Evolutionary conservation across 192 early-diverging fungal species (phyloP).

Genomic region (Glomus cerebriforme): DNA sequence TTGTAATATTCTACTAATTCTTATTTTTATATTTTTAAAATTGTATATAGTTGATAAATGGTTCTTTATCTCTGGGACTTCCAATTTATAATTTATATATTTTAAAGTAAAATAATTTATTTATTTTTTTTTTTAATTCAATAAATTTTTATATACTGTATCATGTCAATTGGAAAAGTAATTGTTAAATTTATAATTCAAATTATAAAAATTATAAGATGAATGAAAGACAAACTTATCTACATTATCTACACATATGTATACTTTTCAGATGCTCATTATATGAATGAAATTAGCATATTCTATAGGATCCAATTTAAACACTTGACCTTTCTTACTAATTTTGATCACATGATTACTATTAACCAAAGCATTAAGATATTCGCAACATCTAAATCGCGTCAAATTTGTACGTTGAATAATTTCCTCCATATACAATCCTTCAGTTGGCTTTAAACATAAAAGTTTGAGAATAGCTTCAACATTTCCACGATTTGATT

Average conservation of each 20-base stretch:
- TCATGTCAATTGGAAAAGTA: no score
- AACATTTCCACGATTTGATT: conserved; percentile 21
- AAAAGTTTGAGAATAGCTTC: conserved; percentile 11
- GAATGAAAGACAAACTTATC: no score
- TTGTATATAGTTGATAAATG: conserved; percentile 83
- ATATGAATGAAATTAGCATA: not conserved
- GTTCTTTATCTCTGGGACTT: conserved; percentile 93
- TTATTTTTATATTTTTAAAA: no score
- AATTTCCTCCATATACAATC: conserved; percentile 20
- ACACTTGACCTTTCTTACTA: conserved; percentile 16
- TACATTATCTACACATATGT: no score
- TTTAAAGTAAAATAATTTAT: not conserved
- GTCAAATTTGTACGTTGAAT: conserved; percentile 1
- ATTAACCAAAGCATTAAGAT: conserved; percentile 15
- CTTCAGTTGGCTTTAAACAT: conserved; percentile 5
- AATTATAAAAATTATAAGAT: no score
- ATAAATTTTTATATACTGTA: no score
- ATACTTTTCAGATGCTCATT: not conserved
- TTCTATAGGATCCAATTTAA: not conserved
- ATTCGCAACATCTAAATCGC: conserved; percentile 15
- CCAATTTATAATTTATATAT: conserved; percentile 59
- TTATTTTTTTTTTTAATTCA: no score
- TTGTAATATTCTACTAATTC: no score
- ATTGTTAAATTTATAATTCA: no score
- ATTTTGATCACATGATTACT: conserved; percentile 3